Conservation (phyloP, 2,329 filamentous ascomycete species). For the Sarocladiaceae sp. region DNA sequence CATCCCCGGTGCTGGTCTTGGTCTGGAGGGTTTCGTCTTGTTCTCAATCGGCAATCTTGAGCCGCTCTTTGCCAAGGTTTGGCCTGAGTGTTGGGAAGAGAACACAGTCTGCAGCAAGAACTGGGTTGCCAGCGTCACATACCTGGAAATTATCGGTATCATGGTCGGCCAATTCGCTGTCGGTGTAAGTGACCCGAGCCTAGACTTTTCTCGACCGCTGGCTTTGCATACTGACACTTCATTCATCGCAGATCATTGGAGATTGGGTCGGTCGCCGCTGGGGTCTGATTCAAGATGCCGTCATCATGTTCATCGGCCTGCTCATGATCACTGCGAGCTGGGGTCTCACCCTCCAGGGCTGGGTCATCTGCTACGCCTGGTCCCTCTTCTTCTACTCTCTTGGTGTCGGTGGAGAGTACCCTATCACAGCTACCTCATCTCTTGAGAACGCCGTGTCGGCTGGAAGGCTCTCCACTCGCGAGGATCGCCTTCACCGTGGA, state of each 20-base stretch:
- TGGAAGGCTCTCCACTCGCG: conserved; percentile 80
- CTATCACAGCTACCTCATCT: conserved; percentile 91
- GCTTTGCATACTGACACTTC: background rate
- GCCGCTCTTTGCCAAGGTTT: conserved; percentile 70
- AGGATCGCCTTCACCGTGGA: conserved; percentile 91
- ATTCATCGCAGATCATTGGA: conserved; percentile 40
- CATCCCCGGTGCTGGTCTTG: conserved; percentile 84
- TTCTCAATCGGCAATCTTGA: conserved; percentile 95
- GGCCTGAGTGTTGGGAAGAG: conserved; percentile 70
- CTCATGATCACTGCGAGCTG: conserved; percentile 88
- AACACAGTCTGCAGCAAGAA: conserved; percentile 63
- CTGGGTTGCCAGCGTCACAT: conserved; percentile 80
- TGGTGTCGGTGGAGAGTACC: conserved; percentile 80
- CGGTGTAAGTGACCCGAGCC: conserved; percentile 48
- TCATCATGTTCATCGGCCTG: conserved; percentile 89
- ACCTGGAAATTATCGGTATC: conserved; percentile 90
- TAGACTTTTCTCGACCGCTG: background rate
- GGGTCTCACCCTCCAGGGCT: conserved; percentile 81
- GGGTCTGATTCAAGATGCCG: conserved; percentile 91
- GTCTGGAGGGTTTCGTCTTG: conserved; percentile 90
- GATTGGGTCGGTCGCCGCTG: conserved; percentile 83
- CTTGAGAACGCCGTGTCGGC: conserved; percentile 87
- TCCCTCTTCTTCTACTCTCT: conserved; percentile 73
- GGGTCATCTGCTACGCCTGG: conserved; percentile 97
- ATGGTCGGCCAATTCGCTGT: conserved; percentile 89